Percentiles rank a stretch among this genome's conserved stretches.
phyloP scores from a whole-genome alignment of 2,329 filamentous ascomycete species.

The Curvularia sp. region DNA sequence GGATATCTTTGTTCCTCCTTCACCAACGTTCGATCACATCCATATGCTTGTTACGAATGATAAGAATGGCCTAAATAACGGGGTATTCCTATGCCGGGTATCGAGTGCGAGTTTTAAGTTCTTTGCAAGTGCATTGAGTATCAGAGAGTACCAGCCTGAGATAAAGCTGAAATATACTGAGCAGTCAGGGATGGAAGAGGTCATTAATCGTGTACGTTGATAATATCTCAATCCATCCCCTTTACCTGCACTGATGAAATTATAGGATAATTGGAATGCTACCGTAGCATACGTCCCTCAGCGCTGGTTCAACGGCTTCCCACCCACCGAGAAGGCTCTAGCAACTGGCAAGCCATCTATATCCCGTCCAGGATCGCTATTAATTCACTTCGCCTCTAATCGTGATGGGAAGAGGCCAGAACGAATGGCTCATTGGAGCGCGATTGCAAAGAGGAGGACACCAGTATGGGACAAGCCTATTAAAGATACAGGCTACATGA shows the following conservation, averaged over 20 bases:
- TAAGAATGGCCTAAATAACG: slow-evolving; percentile 52
- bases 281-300: slow-evolving; percentile 7
- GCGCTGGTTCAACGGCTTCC: slow-evolving; percentile 15
- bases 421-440: slow-evolving; percentile 12
- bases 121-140: slow-evolving; percentile 43
- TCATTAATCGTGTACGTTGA: neutral
- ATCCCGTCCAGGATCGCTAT: slow-evolving; percentile 5
- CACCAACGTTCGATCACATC: neutral
- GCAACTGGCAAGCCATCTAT: neutral
- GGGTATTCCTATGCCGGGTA: slow-evolving; percentile 52
- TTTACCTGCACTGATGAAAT: neutral
- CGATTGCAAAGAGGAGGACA: neutral
- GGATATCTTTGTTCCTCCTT: slow-evolving; percentile 6
- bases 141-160: slow-evolving; percentile 8
- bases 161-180: slow-evolving; percentile 12
- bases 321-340: neutral
- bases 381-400: slow-evolving; percentile 13
- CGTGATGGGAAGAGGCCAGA: slow-evolving; percentile 13
- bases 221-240: neutral
- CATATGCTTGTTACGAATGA: slow-evolving; percentile 51
- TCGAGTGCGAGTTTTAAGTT: slow-evolving; percentile 49
- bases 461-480: slow-evolving; percentile 1
- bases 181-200: slow-evolving; percentile 12
- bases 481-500: slow-evolving; percentile 3
- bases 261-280: neutral